Percentiles rank a stretch among this genome's conserved stretches.
Evolutionary conservation across 441 rosid species (phyloP).

Genomic region (Populus hybrid): DNA sequence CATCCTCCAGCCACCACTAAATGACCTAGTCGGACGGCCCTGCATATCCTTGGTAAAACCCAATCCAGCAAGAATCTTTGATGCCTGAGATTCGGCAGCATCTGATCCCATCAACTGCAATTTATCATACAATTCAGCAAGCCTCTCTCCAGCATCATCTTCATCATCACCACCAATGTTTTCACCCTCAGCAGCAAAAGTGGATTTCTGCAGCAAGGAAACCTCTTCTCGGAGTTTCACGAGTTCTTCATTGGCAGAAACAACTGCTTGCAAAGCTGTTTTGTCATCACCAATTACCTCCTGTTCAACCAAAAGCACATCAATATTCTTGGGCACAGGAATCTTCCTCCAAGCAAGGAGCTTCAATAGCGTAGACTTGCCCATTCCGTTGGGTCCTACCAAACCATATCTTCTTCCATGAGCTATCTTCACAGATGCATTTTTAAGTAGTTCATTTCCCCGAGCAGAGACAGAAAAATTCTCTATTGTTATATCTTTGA

Average conservation of each 20-base stretch:
- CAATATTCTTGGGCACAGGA: background rate
- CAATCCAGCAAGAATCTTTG: background rate
- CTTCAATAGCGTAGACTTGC: background rate
- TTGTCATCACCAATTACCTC: background rate
- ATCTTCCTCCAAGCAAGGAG: background rate
- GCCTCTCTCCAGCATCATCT: background rate
- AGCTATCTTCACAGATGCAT: background rate
- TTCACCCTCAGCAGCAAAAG: background rate
- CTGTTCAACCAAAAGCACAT: background rate
- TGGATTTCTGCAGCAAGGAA: background rate
- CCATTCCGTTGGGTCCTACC: background rate
- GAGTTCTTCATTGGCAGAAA: background rate
- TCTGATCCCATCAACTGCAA: background rate
- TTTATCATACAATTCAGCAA: background rate
- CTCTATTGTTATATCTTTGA: background rate
- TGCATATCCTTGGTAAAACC: background rate
- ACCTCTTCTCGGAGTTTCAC: background rate
- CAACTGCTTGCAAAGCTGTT: background rate
- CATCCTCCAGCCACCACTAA: constrained; percentile 7
- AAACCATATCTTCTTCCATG: constrained; percentile 2
- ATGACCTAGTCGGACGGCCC: background rate
- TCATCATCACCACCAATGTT: background rate
- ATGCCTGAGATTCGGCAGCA: background rate
- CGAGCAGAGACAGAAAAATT: background rate
- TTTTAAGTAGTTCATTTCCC: background rate